These are phyloP conservation scores for Petrea volubilis DNA, from an alignment of 257 asterid genomes.

Conservation along the genomic window DNA sequence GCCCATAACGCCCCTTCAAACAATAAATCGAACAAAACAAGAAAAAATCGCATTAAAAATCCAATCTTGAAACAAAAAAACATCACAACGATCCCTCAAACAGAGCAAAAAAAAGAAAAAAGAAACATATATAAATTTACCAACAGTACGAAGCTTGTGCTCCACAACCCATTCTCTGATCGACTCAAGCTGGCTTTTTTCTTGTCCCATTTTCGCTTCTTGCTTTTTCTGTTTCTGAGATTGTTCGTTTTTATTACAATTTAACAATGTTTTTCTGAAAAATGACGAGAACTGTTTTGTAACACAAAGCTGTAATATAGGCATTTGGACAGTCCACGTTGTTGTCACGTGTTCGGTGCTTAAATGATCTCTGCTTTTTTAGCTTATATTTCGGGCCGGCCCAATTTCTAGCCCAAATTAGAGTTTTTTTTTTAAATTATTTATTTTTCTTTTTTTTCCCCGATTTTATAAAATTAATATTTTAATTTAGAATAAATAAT, in stretches of 20 bases:
- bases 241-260: not conserved
- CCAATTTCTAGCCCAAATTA: too few relatives aligned
- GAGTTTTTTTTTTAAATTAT: too few relatives aligned
- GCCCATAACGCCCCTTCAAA: slow-evolving; percentile 50
- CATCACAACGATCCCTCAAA: not conserved
- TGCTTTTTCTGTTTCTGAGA: not conserved
- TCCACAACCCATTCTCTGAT: slow-evolving; percentile 79
- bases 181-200: slow-evolving; percentile 51
- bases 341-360: too few relatives aligned
- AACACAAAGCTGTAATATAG: not conserved
- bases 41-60: slow-evolving; percentile 1
- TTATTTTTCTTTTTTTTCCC: too few relatives aligned
- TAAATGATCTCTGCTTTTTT: too few relatives aligned
- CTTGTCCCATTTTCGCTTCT: slow-evolving; percentile 45
- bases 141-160: slow-evolving; percentile 83
- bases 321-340: too few relatives aligned
- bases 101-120: slow-evolving; percentile 18
- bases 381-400: too few relatives aligned
- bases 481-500: not conserved
- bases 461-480: not conserved
- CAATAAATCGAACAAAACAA: not conserved
- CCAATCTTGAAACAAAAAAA: slow-evolving; percentile 19
- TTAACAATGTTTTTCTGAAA: not conserved
- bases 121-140: slow-evolving; percentile 30
- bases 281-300: not conserved